Conservation (phyloP, 345 rosid genomes). For the Corymbia maculata region DNA sequence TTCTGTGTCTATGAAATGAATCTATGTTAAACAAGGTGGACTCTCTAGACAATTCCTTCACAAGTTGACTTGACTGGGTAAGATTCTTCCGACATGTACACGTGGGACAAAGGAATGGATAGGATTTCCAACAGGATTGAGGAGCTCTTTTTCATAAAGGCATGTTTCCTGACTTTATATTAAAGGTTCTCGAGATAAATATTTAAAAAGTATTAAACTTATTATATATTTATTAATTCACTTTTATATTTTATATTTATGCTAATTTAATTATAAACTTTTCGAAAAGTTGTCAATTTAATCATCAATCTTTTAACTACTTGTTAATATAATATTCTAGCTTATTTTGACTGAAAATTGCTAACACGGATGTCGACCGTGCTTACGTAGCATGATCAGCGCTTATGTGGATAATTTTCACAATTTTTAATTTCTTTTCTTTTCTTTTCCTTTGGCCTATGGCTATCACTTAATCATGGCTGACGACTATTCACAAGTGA, state of each 20-base stretch:
- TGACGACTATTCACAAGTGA: not conserved
- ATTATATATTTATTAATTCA: too few relatives aligned
- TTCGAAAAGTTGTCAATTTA: not conserved
- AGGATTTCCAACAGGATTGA: not conserved
- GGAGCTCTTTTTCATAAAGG: not conserved
- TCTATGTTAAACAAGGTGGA: not conserved
- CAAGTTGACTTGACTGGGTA: not conserved
- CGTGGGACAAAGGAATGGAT: not conserved
- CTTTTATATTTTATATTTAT: too few relatives aligned
- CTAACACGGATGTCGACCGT: accelerated
- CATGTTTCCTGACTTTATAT: not conserved
- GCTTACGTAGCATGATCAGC: accelerated
- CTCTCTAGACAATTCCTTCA: not conserved
- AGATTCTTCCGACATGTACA: not conserved
- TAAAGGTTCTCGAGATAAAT: not conserved
- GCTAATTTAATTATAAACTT: too few relatives aligned
- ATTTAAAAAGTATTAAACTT: accelerated
- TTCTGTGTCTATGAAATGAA: not conserved
- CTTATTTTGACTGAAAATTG: accelerated
- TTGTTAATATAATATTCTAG: too few relatives aligned
- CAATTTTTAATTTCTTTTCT: not conserved
- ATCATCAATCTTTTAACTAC: not conserved
- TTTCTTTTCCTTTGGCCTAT: not conserved
- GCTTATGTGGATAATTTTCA: accelerated
- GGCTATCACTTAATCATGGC: not conserved